These are phyloP conservation scores for Vickermania spadyakhi DNA, from an alignment of 208 protist species.

Conservation along the genomic window DNA sequence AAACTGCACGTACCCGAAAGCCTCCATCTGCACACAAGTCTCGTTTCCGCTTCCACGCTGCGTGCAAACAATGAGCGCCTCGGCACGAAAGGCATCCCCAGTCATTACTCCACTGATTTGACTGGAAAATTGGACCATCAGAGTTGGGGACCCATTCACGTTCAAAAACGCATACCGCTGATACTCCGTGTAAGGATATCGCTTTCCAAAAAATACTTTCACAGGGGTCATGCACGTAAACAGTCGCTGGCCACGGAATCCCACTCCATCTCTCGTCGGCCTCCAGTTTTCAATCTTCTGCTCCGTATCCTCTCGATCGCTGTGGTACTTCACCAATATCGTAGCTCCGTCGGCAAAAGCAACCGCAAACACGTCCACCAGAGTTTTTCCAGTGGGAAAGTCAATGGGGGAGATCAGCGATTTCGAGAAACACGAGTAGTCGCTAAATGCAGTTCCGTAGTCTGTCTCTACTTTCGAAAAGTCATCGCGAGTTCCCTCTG, in stretches of 20 bases:
- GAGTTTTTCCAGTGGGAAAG: constrained; percentile 14
- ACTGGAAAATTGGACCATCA: constrained; percentile 20
- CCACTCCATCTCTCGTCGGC: constrained; percentile 4
- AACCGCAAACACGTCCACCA: constrained; percentile 20
- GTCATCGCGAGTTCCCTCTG: constrained; percentile 16
- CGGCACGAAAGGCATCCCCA: constrained; percentile 20
- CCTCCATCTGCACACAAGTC: constrained; percentile 23
- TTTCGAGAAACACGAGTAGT: constrained; percentile 11
- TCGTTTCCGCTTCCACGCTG: constrained; percentile 9
- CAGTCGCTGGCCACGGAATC: constrained; percentile 11
- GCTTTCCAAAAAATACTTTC: constrained; percentile 12
- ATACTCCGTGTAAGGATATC: constrained; percentile 19
- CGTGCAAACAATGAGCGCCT: constrained; percentile 13
- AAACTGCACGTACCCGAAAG: constrained; percentile 41
- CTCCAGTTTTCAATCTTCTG: constrained; percentile 15
- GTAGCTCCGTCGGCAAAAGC: constrained; percentile 16
- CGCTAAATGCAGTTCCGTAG: constrained; percentile 45
- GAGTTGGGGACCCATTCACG: constrained; percentile 12
- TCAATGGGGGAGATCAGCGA: constrained; percentile 12
- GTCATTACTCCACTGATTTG: constrained; percentile 17
- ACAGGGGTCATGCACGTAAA: constrained; percentile 18
- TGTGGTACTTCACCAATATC: constrained; percentile 14
- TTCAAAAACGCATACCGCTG: constrained; percentile 23
- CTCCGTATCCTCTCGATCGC: constrained; percentile 13
- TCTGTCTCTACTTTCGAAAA: constrained; percentile 45